Conservation (phyloP, 108 stramenopile genomes). For the Licmophora abbreviata region DNA sequence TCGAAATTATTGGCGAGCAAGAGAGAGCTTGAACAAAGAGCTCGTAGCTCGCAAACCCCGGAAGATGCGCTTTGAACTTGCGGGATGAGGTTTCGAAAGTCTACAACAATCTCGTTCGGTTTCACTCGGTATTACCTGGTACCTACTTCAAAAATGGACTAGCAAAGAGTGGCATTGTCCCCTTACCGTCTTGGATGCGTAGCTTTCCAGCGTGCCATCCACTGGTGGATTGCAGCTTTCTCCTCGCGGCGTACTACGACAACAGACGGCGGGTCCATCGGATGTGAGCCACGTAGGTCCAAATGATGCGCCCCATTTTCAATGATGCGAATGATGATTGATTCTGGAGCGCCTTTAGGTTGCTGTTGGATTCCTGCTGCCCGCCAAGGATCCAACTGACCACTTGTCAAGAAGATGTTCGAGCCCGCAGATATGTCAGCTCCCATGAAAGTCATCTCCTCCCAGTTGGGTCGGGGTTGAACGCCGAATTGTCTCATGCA, state of each 20-base stretch:
- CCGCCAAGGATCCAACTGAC: conserved; percentile 28
- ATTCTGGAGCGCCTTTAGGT: conserved; percentile 13
- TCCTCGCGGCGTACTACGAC: conserved; percentile 15
- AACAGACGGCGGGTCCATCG: conserved; percentile 21
- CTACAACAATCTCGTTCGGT: too few species aligned
- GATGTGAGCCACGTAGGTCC: conserved; percentile 16
- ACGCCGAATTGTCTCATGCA: conserved; percentile 16
- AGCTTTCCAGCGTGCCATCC: too few species aligned
- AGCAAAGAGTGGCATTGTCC: too few species aligned
- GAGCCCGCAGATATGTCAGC: conserved; percentile 17
- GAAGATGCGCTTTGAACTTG: too few species aligned
- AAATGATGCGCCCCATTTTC: conserved; percentile 21
- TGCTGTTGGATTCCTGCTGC: conserved; percentile 21
- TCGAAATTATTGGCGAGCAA: too few species aligned
- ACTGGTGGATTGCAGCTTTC: conserved; percentile 4
- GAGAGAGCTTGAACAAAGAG: too few species aligned
- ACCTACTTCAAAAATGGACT: too few species aligned
- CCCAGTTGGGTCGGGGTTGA: conserved; percentile 26
- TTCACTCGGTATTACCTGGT: too few species aligned
- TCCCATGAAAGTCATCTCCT: conserved; percentile 23
- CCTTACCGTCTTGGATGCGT: too few species aligned
- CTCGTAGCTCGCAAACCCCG: too few species aligned
- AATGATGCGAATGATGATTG: conserved; percentile 19
- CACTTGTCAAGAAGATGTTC: conserved; percentile 28
- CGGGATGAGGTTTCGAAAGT: too few species aligned